phyloP scores from a whole-genome alignment of 23 red algal genomes.

The Gracilaria caudata region DNA sequence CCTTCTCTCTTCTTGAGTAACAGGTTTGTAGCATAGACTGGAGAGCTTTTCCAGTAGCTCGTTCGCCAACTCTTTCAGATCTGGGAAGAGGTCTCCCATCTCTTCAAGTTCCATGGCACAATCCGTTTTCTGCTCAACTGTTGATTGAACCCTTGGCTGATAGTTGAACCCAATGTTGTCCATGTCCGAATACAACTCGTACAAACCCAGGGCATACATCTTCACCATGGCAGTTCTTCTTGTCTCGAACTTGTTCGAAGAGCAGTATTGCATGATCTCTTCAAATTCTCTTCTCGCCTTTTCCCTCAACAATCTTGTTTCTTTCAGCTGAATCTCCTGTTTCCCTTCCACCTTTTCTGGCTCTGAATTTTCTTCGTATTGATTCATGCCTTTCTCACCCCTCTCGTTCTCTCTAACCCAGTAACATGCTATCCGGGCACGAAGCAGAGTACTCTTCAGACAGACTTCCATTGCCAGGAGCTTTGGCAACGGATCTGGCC shows the following conservation, averaged over 20 bases:
- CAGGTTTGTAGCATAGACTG: not conserved
- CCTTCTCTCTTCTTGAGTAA: not conserved
- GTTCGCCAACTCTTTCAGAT: not conserved
- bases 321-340: not conserved
- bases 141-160: not conserved
- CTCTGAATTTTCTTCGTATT: not conserved
- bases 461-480: not conserved
- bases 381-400: not conserved
- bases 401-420: not conserved
- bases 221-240: not conserved
- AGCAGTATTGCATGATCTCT: not conserved
- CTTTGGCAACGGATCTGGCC: not conserved
- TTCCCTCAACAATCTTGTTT: not conserved
- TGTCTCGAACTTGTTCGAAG: not conserved
- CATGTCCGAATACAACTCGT: not conserved
- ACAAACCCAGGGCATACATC: slow-evolving; percentile 1
- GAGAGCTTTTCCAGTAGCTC: slow-evolving; percentile 1
- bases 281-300: not conserved
- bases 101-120: slow-evolving; percentile 12
- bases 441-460: not conserved
- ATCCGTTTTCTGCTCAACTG: not conserved
- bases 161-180: slow-evolving; percentile 4
- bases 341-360: not conserved
- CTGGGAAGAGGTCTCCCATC: not conserved
- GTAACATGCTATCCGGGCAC: not conserved